Conservation (phyloP, 371 early-diverging fungal species). For the Lichtheimia ramosa region DNA sequence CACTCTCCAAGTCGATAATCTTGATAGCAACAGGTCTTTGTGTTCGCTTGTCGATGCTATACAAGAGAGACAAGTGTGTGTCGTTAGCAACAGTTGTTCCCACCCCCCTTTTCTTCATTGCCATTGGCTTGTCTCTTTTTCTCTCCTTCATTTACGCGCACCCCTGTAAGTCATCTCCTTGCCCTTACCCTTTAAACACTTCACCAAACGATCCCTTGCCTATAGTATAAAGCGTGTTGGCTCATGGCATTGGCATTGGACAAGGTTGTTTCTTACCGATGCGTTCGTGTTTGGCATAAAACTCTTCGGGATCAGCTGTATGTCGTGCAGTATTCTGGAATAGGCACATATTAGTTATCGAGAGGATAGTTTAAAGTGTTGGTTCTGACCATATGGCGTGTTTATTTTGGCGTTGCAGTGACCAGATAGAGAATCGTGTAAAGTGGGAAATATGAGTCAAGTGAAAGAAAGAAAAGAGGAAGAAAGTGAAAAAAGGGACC, state of each 20-base stretch:
- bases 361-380: not conserved
- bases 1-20: slow-evolving; percentile 89
- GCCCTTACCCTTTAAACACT: slow-evolving; percentile 82
- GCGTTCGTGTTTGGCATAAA: slow-evolving; percentile 67
- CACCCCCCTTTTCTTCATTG: not conserved
- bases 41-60: slow-evolving; percentile 73
- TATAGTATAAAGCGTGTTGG: slow-evolving; percentile 29
- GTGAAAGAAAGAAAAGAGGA: slow-evolving; percentile 11
- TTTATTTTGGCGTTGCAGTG: not conserved
- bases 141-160: slow-evolving; percentile 24
- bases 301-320: slow-evolving; percentile 59
- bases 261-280: slow-evolving; percentile 47
- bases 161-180: slow-evolving; percentile 5
- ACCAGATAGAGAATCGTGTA: not conserved
- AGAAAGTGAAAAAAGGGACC: not conserved
- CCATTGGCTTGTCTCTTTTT: slow-evolving; percentile 18
- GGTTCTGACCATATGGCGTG: not conserved
- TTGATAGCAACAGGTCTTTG: slow-evolving; percentile 89
- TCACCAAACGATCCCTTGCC: slow-evolving; percentile 92
- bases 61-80: not conserved
- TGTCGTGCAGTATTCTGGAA: slow-evolving; percentile 32
- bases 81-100: slow-evolving; percentile 1
- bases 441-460: slow-evolving; percentile 3
- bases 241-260: not conserved
- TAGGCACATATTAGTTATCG: not conserved